A percentile compares a stretch with the other conserved stretches of the same genome.
Evolutionary conservation across 2,329 filamentous ascomycete species (phyloP).

Genomic region (Cordyceps cicadae): DNA sequence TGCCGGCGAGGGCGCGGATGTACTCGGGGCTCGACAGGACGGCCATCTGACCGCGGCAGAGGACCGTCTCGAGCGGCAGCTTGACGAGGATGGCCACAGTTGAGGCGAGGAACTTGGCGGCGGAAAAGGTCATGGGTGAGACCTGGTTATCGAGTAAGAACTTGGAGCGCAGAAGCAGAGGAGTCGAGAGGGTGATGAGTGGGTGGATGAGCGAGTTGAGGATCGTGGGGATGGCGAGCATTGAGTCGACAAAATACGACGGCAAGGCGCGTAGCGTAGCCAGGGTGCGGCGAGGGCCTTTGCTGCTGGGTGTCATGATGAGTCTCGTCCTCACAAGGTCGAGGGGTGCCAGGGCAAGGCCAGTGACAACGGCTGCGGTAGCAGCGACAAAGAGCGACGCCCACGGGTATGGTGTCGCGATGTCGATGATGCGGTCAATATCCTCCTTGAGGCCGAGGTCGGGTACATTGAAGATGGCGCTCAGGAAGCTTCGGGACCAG

Average conservation of each 20-base stretch:
- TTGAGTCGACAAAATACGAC: conserved; percentile 62
- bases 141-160: conserved; percentile 74
- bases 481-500: conserved; percentile 85
- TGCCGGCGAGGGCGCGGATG: conserved; percentile 37
- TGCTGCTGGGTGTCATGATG: conserved; percentile 72
- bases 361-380: conserved; percentile 59
- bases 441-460: conserved; percentile 71
- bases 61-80: conserved; percentile 83
- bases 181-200: conserved; percentile 71
- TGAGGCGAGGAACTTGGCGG: conserved; percentile 74
- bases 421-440: conserved; percentile 63
- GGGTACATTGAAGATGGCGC: conserved; percentile 81
- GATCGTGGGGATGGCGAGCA: conserved; percentile 73
- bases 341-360: conserved; percentile 73
- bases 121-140: conserved; percentile 72
- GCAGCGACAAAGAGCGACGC: conserved; percentile 68
- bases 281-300: conserved; percentile 68
- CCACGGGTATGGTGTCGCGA: conserved; percentile 73
- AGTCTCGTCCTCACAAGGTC: conserved; percentile 83
- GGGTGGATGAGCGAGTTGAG: conserved; percentile 80
- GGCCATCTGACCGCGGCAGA: conserved; percentile 78
- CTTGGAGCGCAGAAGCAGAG: conserved; percentile 76
- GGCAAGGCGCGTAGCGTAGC: conserved; percentile 71
- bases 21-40: conserved; percentile 52
- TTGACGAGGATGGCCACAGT: conserved; percentile 75